Conservation (phyloP, 108 stramenopile genomes). For the Pseudonitzschia delicatissima region DNA sequence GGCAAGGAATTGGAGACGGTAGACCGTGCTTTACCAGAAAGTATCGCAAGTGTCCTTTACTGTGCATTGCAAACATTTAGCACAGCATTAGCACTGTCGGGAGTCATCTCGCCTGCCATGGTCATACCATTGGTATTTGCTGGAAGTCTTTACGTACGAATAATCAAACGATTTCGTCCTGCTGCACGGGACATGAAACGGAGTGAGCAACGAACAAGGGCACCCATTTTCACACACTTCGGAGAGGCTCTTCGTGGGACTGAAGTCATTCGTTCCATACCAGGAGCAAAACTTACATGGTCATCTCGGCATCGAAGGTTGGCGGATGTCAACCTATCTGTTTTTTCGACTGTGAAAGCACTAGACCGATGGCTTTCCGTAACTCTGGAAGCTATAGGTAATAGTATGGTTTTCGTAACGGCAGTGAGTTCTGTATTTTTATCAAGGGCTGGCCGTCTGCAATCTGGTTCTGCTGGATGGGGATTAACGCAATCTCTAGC, state of each 20-base stretch:
- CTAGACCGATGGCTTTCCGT: conserved; percentile 79
- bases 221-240: conserved; percentile 95
- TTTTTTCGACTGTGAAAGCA: conserved; percentile 70
- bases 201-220: conserved; percentile 77
- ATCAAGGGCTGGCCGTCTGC: conserved; percentile 41
- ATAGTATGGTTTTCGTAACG: conserved; percentile 59
- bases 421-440: conserved; percentile 59
- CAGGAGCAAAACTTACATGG: conserved; percentile 51
- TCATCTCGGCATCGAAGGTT: conserved; percentile 50
- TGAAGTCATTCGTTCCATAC: conserved; percentile 85
- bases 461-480: conserved; percentile 77
- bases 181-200: conserved; percentile 85
- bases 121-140: conserved; percentile 49
- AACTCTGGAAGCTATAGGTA: conserved; percentile 75
- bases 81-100: conserved; percentile 54
- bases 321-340: conserved; percentile 57
- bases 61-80: conserved; percentile 72
- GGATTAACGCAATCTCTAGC: conserved; percentile 77
- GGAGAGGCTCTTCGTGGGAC: conserved; percentile 86
- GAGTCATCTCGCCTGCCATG: conserved; percentile 63
- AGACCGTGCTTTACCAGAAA: conserved; percentile 70
- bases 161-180: conserved; percentile 64
- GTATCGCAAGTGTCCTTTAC: conserved; percentile 59
- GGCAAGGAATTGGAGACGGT: conserved; percentile 82
- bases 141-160: conserved; percentile 45